Evolutionary conservation across 306 rosid genomes (phyloP), one percentile per base, ranked within the genome.

Genomic region (Vachellia collinsii): DNA sequence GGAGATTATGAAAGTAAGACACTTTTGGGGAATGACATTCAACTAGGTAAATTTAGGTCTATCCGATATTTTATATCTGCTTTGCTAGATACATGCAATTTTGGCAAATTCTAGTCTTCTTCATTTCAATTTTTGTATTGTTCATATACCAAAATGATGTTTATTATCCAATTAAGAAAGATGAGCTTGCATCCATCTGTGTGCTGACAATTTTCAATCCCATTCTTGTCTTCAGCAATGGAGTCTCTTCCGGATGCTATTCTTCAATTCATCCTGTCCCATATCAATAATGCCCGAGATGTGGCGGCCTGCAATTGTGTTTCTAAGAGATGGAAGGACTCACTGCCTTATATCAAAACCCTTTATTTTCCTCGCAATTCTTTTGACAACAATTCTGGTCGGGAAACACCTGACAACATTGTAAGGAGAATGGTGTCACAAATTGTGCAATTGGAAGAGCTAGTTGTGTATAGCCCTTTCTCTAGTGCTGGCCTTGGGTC

Each of bases 281-380:
- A 85, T 53, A 77, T 90, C 84, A 90, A 68, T 14, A 89, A 87
- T 47, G 97, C 97, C 39, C 89, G 89, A 2, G 97, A 96, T 4
- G 94, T 96, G 53, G 98, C 97, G 23, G 81, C 83, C 61, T 96
- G 97, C 83, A 96, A 90, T 16, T 92, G 97, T 47, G 97, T 96
- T 42, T 96, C 99, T 1, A 96, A 90, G 87, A 77, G 90, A 47
- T 96, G 98, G 99, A 89, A 89, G 79, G 93, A 92, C 39, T 90
- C 93, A 0, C 65, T 82, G 42, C 88, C 93, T 56, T 92, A 78
- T 79, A 80, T 92, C 64, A 86, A 61, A 79, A 80, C 89, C 79
- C 98, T 96, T 43, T 89, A 87, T 76, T 93, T 96, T 66, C 94
- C 99, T 29, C 93, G 98, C 74, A 90, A 86, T 50, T 87, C 94